Evolutionary conservation across 495 filamentous ascomycete species (phyloP).

Genomic region (Annulohypoxylon bovei): DNA sequence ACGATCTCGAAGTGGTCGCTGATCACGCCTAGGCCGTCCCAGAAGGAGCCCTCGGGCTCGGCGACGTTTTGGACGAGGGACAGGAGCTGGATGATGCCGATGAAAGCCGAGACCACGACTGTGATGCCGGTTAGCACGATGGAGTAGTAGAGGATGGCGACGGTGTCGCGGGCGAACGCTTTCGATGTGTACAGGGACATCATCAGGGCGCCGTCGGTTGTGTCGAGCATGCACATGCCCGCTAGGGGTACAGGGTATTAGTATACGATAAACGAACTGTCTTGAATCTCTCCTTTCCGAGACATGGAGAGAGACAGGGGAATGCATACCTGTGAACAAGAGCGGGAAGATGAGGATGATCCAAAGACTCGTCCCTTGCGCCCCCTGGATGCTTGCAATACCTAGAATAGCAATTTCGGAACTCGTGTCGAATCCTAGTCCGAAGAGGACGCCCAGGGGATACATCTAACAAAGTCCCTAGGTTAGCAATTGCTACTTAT

Average conservation of each 20-base stretch:
- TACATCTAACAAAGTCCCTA: slow-evolving; percentile 68
- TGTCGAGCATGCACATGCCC: slow-evolving; percentile 92
- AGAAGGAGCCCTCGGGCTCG: slow-evolving; percentile 77
- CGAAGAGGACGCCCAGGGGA: slow-evolving; percentile 88
- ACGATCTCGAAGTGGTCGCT: slow-evolving; percentile 88
- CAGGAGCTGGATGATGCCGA: slow-evolving; percentile 86
- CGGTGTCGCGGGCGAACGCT: slow-evolving; percentile 74
- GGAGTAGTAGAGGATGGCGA: slow-evolving; percentile 93
- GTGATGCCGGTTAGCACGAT: slow-evolving; percentile 89
- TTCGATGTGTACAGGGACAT: slow-evolving; percentile 89
- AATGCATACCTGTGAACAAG: slow-evolving; percentile 82
- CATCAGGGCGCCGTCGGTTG: slow-evolving; percentile 93
- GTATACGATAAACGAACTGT: neutral
- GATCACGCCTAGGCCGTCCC: slow-evolving; percentile 81
- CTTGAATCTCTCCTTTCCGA: neutral
- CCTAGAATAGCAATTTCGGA: slow-evolving; percentile 93
- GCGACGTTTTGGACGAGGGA: slow-evolving; percentile 79
- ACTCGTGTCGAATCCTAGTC: slow-evolving; percentile 94
- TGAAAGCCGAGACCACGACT: slow-evolving; percentile 84
- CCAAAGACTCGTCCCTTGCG: slow-evolving; percentile 89
- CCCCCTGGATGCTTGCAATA: slow-evolving; percentile 85
- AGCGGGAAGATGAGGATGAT: slow-evolving; percentile 92
- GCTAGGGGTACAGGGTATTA: slow-evolving; percentile 53
- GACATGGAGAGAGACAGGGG: neutral
- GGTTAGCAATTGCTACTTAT: neutral